Conservation (phyloP, 1,284 basidiomycete genomes). For the Trichosporon sp. region DNA sequence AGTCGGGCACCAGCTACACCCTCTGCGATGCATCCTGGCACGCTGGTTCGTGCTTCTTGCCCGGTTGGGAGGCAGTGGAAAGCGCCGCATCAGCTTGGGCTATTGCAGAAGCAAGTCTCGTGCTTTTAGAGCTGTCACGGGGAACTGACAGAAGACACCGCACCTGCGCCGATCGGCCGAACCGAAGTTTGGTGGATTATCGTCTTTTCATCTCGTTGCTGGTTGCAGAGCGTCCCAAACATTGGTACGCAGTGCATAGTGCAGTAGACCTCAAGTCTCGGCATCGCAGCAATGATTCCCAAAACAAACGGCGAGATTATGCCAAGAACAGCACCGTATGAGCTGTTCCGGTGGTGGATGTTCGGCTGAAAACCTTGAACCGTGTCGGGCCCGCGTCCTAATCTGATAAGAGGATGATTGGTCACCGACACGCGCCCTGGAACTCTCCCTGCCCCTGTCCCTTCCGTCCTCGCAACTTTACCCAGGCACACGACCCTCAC, state of each 20-base stretch:
- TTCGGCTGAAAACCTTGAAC: background rate
- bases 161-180: background rate
- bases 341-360: background rate
- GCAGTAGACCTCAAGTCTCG: background rate
- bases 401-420: constrained; percentile 17
- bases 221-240: background rate
- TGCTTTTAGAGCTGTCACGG: background rate
- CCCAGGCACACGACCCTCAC: background rate
- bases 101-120: too few species aligned
- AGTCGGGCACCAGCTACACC: background rate
- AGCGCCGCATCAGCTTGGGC: too few species aligned
- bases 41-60: background rate
- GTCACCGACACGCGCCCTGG: background rate
- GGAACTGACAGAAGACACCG: background rate
- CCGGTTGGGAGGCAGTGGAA: too few species aligned
- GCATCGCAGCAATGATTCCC: background rate
- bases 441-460: background rate
- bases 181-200: background rate
- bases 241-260: background rate
- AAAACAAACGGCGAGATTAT: background rate
- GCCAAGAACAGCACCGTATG: background rate
- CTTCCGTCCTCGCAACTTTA: background rate
- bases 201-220: background rate
- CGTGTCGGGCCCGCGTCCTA: background rate
- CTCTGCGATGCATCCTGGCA: background rate